phyloP scores from a whole-genome alignment of 352 stramenopile species.

The Phytophthora cryptogea region DNA sequence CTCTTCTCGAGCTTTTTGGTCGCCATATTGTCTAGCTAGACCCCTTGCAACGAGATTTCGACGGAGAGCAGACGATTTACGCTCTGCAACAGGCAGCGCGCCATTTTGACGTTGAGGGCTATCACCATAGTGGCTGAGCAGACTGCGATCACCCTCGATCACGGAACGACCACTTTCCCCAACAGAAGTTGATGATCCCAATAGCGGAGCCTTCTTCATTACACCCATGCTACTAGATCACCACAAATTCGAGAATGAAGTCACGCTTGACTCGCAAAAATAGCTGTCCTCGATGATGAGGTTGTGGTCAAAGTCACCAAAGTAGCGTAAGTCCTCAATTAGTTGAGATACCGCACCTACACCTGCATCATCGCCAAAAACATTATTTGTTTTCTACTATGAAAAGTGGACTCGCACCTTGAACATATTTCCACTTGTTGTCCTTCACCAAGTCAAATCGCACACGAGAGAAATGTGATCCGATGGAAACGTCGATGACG shows the following conservation, averaged over 20 bases:
- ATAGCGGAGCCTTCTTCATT: conserved; percentile 30
- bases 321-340: conserved; percentile 5
- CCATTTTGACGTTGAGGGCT: neutral
- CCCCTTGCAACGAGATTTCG: conserved; percentile 39
- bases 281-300: conserved; percentile 6
- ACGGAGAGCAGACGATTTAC: conserved; percentile 27
- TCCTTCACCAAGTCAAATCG: conserved; percentile 55
- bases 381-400: neutral
- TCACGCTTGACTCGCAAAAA: conserved; percentile 22
- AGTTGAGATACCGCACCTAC: neutral
- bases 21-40: conserved; percentile 34
- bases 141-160: conserved; percentile 29
- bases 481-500: conserved; percentile 75
- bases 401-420: neutral
- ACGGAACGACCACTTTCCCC: conserved; percentile 15
- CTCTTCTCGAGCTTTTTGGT: conserved; percentile 36
- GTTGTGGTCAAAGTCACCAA: neutral
- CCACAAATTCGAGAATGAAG: neutral
- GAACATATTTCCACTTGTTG: neutral
- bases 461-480: conserved; percentile 81
- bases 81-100: neutral
- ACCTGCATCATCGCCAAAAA: neutral
- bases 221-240: conserved; percentile 11
- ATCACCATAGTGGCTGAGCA: conserved; percentile 28
- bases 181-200: conserved; percentile 21